Percentiles rank a stretch among this genome's conserved stretches.
phyloP scores from a whole-genome alignment of 169 alveolate species.

The Plasmodium blacklocki region DNA sequence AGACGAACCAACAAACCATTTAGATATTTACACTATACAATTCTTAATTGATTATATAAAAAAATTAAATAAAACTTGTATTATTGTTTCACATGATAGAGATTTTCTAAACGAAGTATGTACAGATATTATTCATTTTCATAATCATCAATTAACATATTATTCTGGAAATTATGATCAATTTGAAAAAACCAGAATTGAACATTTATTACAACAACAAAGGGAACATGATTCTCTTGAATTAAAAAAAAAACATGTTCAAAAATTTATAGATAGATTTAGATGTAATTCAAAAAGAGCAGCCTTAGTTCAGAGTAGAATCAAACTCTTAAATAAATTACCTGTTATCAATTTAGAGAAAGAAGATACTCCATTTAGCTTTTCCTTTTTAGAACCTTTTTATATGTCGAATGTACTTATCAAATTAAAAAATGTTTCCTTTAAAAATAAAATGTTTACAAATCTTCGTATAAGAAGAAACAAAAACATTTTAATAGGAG shows the following conservation, averaged over 20 bases:
- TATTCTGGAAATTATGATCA: conserved; percentile 96
- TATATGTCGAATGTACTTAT: conserved; percentile 90
- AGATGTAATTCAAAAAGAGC: conserved; percentile 96
- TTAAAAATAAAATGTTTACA: conserved; percentile 75
- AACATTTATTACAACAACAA: conserved; percentile 89
- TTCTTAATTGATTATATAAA: conserved; percentile 95
- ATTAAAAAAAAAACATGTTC: conserved; percentile 93
- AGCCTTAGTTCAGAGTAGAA: conserved; percentile 95
- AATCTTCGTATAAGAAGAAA: conserved; percentile 57
- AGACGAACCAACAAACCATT: conserved; percentile 87
- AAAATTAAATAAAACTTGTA: conserved; percentile 92
- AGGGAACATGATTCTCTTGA: conserved; percentile 92
- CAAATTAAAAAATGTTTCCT: conserved; percentile 83
- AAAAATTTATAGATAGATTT: conserved; percentile 95
- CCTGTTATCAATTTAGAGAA: conserved; percentile 95
- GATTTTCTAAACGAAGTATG: conserved; percentile 95
- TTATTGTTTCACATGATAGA: conserved; percentile 97
- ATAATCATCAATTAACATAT: conserved; percentile 88
- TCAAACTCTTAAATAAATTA: conserved; percentile 93
- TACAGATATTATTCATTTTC: conserved; percentile 96
- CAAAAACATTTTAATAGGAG: conserved; percentile 57
- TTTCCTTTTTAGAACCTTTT: conserved; percentile 93
- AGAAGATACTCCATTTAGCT: conserved; percentile 96
- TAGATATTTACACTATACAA: conserved; percentile 86
- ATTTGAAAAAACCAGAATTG: conserved; percentile 94